These are phyloP conservation scores for Bolboschoenoplectus hybrid DNA, from an alignment of 202 grass and related monocot species.

Conservation along the genomic window DNA sequence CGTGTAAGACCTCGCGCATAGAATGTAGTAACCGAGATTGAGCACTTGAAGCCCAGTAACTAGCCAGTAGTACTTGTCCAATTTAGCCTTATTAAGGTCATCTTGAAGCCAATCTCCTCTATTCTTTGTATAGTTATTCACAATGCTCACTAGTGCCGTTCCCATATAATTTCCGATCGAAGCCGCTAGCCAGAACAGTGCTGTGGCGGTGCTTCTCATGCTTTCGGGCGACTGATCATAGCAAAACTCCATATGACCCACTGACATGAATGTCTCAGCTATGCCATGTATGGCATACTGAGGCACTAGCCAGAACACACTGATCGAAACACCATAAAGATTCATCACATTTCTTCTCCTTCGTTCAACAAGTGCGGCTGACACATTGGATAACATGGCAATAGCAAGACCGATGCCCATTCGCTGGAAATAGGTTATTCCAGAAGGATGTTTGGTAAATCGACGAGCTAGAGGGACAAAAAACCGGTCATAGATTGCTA, in stretches of 20 bases:
- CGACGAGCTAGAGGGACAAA: slow-evolving; percentile 61
- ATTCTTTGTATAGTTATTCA: slow-evolving; percentile 52
- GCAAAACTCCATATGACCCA: slow-evolving; percentile 79
- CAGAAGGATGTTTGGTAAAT: slow-evolving; percentile 58
- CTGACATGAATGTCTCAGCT: slow-evolving; percentile 84
- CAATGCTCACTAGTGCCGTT: slow-evolving; percentile 59
- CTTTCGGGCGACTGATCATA: slow-evolving; percentile 93
- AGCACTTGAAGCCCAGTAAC: slow-evolving; percentile 54
- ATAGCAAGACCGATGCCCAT: slow-evolving; percentile 68
- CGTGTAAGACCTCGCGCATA: slow-evolving; percentile 66
- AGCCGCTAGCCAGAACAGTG: slow-evolving; percentile 64
- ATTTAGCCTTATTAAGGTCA: slow-evolving; percentile 74
- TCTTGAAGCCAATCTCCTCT: slow-evolving; percentile 72
- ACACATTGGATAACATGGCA: slow-evolving; percentile 52
- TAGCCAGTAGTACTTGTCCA: slow-evolving; percentile 80
- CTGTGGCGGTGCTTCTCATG: slow-evolving; percentile 75
- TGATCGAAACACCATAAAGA: slow-evolving; percentile 56
- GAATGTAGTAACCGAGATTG: slow-evolving; percentile 68
- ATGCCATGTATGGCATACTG: slow-evolving; percentile 75
- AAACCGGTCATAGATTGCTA: slow-evolving; percentile 77
- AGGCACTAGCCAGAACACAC: slow-evolving; percentile 86
- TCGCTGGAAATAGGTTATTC: slow-evolving; percentile 85
- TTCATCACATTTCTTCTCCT: slow-evolving; percentile 47
- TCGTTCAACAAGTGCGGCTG: slow-evolving; percentile 58
- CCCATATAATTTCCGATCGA: slow-evolving; percentile 72